Base-by-base conservation (phyloP, 768 basidiomycete genomes). In the Amyloporia xantha region DNA sequence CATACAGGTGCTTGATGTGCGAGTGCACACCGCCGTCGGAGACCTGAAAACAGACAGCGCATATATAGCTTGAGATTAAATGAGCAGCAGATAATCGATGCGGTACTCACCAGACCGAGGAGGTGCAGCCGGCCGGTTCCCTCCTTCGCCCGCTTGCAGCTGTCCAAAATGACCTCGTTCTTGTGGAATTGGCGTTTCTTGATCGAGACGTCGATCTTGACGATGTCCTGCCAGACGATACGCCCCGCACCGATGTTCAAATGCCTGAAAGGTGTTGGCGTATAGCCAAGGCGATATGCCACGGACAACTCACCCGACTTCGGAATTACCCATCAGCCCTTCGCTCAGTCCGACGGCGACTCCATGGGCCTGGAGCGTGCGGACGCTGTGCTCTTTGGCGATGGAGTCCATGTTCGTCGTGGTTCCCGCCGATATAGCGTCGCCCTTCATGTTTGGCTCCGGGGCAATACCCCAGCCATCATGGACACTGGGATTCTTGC, bases 21-120 rank as follows among this genome's bases (percentile, higher is more conserved):
- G 94, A 95, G 71, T 95, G 94, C n/a, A 96, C 93, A 58, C 93
- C 92, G 25, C 93, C 93, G 56, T 97, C 93, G 12, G 93, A 96
- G 45, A 92, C 73, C 89, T 92, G 56, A 23, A 23, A 33, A 24
- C 19, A 35, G 21, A 17, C 17, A 26, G 27, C 30, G 25, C 17
- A 41, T 17, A 44, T 15, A 39, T 54, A 40, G 19, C 17, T 24
- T 20, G 17, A 4, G 19, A 12, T n/a, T 15, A 10, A 3, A 36
- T 38, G 30, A 25, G 37, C 4, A 23, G 30, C 36, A 37, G 38
- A 25, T 21, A 33, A 47, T 44, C 15, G 50, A 44, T 50, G 49
- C 23, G 51, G 52, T 35, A 54, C 62, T 39, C 63, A 94, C 88
- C 61, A 95, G 73, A 51, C 93, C 93, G 44, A 93, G 70, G n/a